A percentile compares a stretch with the other conserved stretches of the same genome.
These are phyloP conservation scores for Penstemon newberryi DNA, from an alignment of 257 asterid genomes.

Conservation along the genomic window DNA sequence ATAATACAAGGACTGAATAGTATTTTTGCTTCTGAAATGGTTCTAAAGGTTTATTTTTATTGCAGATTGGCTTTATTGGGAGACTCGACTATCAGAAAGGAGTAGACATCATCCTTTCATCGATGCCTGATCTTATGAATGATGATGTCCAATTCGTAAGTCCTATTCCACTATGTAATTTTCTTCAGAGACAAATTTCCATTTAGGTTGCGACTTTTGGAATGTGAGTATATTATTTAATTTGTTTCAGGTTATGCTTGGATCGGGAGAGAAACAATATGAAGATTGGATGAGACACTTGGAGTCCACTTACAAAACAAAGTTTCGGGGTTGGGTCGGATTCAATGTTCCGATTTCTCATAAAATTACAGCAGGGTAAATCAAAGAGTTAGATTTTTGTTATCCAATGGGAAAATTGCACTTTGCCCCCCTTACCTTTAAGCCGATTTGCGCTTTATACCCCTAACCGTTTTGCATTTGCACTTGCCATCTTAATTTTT, in stretches of 20 bases:
- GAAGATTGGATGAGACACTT: constrained; percentile 96
- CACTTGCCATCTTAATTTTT: no score
- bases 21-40: constrained; percentile 15
- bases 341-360: constrained; percentile 93
- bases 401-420: no score
- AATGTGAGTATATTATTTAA: neutral
- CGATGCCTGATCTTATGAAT: constrained; percentile 80
- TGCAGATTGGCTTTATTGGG: constrained; percentile 94
- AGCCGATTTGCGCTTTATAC: no score
- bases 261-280: constrained; percentile 94
- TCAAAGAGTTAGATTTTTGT: neutral
- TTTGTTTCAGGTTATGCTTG: constrained; percentile 82
- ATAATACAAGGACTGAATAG: neutral
- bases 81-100: constrained; percentile 97
- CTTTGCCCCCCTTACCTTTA: no score
- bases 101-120: constrained; percentile 81
- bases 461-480: no score
- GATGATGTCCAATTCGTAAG: constrained; percentile 91
- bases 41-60: constrained; percentile 18
- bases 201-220: neutral
- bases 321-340: constrained; percentile 96
- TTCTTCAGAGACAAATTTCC: neutral
- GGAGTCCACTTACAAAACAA: constrained; percentile 60
- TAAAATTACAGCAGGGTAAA: constrained; percentile 87
- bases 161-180: neutral